A percentile compares a stretch with the other conserved stretches of the same genome.
These are phyloP conservation scores for Calonectria pseudoturangicola DNA, from an alignment of 2,329 filamentous ascomycete species.

Conservation along the genomic window DNA sequence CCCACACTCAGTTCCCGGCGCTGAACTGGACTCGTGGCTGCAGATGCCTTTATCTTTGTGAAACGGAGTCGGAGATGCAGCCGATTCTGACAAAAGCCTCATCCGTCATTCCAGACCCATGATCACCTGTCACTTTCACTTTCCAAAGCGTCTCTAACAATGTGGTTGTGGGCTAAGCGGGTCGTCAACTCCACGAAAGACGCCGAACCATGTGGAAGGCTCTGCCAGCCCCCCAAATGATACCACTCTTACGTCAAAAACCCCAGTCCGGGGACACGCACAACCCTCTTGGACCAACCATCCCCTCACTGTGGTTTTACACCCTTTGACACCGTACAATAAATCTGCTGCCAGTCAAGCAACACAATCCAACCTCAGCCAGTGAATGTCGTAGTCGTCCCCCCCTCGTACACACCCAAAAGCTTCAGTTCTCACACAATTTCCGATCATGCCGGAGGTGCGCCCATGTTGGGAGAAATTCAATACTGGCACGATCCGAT, in stretches of 20 bases:
- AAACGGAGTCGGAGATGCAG: background rate
- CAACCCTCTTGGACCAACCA: constrained; percentile 1
- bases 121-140: background rate
- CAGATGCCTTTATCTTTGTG: background rate
- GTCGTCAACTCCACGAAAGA: background rate
- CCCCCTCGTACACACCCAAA: background rate
- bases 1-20: background rate
- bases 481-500: background rate
- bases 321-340: background rate
- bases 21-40: background rate
- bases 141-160: background rate
- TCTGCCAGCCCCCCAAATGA: constrained; percentile 19
- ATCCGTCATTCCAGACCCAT: background rate
- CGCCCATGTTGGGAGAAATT: background rate
- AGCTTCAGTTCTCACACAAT: background rate
- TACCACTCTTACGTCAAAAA: constrained; percentile 38
- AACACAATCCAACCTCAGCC: background rate
- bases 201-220: constrained; percentile 16
- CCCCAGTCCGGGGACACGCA: constrained; percentile 8
- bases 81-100: background rate
- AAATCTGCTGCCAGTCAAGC: background rate
- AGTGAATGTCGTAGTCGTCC: background rate
- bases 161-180: constrained; percentile 3
- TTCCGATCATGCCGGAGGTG: constrained; percentile 5
- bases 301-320: background rate